These are phyloP conservation scores for Talaromyces islandicus DNA, from an alignment of 2,329 filamentous ascomycete species.

Conservation along the genomic window DNA sequence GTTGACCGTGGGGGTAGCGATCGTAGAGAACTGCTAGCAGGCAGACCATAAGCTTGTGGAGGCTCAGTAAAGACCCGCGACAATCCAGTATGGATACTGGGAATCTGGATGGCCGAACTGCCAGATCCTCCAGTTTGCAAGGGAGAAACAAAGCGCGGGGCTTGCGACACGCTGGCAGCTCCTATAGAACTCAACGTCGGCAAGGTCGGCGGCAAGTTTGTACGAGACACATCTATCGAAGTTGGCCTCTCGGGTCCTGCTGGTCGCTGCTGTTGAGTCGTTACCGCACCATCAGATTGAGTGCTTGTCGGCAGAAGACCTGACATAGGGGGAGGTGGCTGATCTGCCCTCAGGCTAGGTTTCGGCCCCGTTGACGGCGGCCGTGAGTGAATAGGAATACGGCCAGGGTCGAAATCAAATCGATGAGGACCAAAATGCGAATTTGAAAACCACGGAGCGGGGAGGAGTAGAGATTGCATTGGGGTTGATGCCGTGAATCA, in stretches of 20 bases:
- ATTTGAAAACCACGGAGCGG: slow-evolving; percentile 30
- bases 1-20: slow-evolving; percentile 32
- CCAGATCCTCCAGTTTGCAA: neutral
- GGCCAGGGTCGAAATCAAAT: slow-evolving; percentile 28
- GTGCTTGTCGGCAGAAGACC: slow-evolving; percentile 33
- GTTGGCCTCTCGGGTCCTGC: neutral
- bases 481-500: slow-evolving; percentile 14
- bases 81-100: slow-evolving; percentile 11
- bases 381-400: slow-evolving; percentile 27
- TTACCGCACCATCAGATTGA: slow-evolving; percentile 31
- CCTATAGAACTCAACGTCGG: slow-evolving; percentile 13
- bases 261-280: slow-evolving; percentile 19
- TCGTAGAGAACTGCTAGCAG: slow-evolving; percentile 14
- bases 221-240: neutral
- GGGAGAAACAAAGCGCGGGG: slow-evolving; percentile 8
- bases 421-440: slow-evolving; percentile 31
- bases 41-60: slow-evolving; percentile 19
- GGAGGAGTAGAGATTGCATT: slow-evolving; percentile 39
- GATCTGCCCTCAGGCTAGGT: slow-evolving; percentile 33
- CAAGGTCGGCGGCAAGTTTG: slow-evolving; percentile 6
- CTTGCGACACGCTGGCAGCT: slow-evolving; percentile 13
- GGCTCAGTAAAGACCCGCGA: slow-evolving; percentile 13
- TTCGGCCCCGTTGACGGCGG: slow-evolving; percentile 32
- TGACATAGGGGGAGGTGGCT: slow-evolving; percentile 39
- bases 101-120: slow-evolving; percentile 1